These are phyloP conservation scores for Penicillium sp. DNA, from an alignment of 2,329 filamentous ascomycete species.

Conservation along the genomic window DNA sequence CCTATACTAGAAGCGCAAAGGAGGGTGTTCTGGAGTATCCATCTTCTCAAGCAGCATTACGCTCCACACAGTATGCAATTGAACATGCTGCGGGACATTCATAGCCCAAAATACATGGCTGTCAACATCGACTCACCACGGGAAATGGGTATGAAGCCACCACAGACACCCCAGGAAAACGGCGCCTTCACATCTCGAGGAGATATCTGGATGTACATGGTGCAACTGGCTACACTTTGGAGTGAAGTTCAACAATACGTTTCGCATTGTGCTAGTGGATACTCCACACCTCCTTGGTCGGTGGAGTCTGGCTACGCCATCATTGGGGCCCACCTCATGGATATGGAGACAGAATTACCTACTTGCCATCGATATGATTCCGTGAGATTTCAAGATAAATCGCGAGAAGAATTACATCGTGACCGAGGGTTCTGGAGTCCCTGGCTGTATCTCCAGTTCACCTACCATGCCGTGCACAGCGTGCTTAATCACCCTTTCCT, in stretches of 20 bases:
- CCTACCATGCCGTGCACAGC: conserved; percentile 32
- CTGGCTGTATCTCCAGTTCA: conserved; percentile 34
- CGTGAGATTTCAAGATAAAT: conserved; percentile 52
- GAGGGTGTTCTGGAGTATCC: conserved; percentile 52
- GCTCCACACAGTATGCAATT: conserved; percentile 47
- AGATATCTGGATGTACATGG: conserved; percentile 53
- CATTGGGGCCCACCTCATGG: conserved; percentile 52
- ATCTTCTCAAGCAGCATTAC: conserved; percentile 52
- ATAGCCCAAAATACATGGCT: conserved; percentile 33
- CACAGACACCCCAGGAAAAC: conserved; percentile 47
- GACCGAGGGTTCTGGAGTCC: conserved; percentile 31
- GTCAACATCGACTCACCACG: conserved; percentile 18
- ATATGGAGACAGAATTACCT: conserved; percentile 46
- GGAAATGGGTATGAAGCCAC: conserved; percentile 37
- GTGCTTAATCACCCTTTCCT: conserved; percentile 34
- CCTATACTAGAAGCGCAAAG: conserved; percentile 45
- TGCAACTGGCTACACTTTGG: conserved; percentile 53
- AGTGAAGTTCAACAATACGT: conserved; percentile 48
- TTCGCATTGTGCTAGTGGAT: conserved; percentile 48
- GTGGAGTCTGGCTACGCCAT: conserved; percentile 53
- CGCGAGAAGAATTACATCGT: conserved; percentile 44
- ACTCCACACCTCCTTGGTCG: conserved; percentile 52
- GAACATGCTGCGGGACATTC: conserved; percentile 43
- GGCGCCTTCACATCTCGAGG: conserved; percentile 43
- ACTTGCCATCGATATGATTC: conserved; percentile 54